phyloP scores from a whole-genome alignment of 768 basidiomycete species.

The Leccinum fibrillosum region DNA sequence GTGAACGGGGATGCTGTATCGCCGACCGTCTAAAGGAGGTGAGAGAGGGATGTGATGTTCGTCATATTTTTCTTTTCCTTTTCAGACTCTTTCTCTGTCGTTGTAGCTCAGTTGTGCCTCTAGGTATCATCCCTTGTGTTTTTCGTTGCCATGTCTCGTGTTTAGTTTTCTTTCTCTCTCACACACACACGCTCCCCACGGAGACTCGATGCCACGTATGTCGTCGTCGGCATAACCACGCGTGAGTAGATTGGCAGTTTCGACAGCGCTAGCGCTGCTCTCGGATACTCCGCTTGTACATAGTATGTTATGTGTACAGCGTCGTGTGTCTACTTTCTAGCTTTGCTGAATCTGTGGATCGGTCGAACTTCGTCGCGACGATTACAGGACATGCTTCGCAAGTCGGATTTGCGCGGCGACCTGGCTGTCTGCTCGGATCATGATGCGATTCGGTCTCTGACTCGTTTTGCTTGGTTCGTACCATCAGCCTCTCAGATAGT shows the following conservation, averaged over 20 bases:
- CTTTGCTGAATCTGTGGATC: too few relatives aligned
- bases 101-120: background rate
- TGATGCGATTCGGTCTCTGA: too few relatives aligned
- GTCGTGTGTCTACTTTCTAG: too few relatives aligned
- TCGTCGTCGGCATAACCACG: background rate
- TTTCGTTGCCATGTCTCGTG: background rate
- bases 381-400: too few relatives aligned
- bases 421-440: too few relatives aligned
- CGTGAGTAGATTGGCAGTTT: background rate
- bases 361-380: too few relatives aligned
- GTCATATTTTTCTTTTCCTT: background rate
- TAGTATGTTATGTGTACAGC: too few relatives aligned
- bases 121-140: background rate
- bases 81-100: background rate
- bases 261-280: background rate
- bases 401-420: too few relatives aligned
- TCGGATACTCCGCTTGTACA: background rate
- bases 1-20: constrained; percentile 9
- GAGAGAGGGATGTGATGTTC: background rate
- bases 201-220: background rate
- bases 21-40: constrained; percentile 1
- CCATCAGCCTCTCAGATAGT: too few relatives aligned
- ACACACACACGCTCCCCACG: background rate
- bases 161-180: background rate
- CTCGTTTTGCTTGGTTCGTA: too few relatives aligned